phyloP scores from a whole-genome alignment of 768 basidiomycete species.

The Panaeolus papilionaceus region DNA sequence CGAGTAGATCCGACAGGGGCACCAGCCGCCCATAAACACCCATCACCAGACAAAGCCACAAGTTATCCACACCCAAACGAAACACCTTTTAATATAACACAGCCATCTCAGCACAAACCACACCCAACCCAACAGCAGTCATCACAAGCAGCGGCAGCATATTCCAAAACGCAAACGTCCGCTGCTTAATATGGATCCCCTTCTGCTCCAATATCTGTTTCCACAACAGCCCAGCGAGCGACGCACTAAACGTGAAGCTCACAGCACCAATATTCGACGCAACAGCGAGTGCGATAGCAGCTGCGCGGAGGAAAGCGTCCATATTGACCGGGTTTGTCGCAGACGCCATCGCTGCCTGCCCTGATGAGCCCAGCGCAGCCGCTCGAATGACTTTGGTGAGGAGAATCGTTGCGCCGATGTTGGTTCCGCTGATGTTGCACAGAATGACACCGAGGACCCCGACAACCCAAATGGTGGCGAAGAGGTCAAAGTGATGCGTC shows the following conservation, averaged over 20 bases:
- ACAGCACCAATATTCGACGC: conserved; percentile 88
- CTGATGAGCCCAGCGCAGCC: conserved; percentile 25
- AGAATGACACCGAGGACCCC: conserved; percentile 76
- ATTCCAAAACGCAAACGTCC: conserved; percentile 73
- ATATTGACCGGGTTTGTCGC: neutral
- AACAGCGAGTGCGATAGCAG: conserved; percentile 72
- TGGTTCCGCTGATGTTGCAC: conserved; percentile 86
- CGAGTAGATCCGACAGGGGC: neutral
- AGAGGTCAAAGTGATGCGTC: conserved; percentile 43
- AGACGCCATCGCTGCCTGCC: neutral
- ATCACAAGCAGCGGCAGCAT: conserved; percentile 61
- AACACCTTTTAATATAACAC: conserved; percentile 42
- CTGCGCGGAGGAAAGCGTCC: conserved; percentile 40
- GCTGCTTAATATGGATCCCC: conserved; percentile 59
- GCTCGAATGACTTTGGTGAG: conserved; percentile 78
- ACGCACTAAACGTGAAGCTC: conserved; percentile 80
- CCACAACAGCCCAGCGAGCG: conserved; percentile 87
- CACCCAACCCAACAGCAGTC: conserved; percentile 62
- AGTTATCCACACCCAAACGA: neutral
- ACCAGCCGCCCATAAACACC: neutral
- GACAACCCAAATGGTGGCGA: conserved; percentile 65
- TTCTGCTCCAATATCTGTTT: conserved; percentile 74
- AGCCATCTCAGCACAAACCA: conserved; percentile 75
- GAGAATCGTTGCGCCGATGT: conserved; percentile 90
- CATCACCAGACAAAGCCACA: neutral